Percentiles rank a stretch among this genome's conserved stretches.
phyloP scores from a whole-genome alignment of 352 stramenopile genomes.

The Peronospora destructor region DNA sequence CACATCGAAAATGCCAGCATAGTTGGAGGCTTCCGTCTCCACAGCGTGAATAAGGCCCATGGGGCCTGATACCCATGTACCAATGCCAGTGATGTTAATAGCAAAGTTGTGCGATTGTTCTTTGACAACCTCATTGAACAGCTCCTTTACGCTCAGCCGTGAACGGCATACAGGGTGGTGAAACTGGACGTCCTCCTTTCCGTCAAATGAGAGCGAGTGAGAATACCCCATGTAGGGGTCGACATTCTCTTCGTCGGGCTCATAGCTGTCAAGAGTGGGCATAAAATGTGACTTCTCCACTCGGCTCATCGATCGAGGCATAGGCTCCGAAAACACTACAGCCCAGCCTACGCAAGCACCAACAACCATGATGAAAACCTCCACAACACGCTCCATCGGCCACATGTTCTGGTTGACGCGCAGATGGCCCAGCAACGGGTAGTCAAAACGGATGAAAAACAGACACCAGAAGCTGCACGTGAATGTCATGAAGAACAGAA shows the following conservation, averaged over 20 bases:
- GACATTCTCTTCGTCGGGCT: constrained; percentile 27
- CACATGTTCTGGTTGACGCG: constrained; percentile 71
- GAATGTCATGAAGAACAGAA: constrained; percentile 80
- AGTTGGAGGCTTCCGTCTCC: constrained; percentile 64
- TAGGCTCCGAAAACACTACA: constrained; percentile 57
- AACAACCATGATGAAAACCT: constrained; percentile 63
- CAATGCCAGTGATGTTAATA: constrained; percentile 73
- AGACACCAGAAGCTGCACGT: constrained; percentile 61
- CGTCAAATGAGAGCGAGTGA: constrained; percentile 73
- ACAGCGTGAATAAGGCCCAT: constrained; percentile 75
- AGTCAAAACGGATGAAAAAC: constrained; percentile 63
- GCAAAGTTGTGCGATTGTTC: constrained; percentile 81
- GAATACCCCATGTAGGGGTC: constrained; percentile 54
- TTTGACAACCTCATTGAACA: constrained; percentile 75
- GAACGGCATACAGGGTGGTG: constrained; percentile 61
- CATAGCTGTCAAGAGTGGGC: constrained; percentile 28
- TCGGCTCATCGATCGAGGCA: constrained; percentile 64
- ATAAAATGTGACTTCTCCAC: constrained; percentile 72
- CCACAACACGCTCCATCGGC: constrained; percentile 74
- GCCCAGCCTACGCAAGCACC: constrained; percentile 53
- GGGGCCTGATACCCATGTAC: constrained; percentile 77
- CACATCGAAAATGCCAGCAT: constrained; percentile 83
- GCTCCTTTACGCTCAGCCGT: constrained; percentile 67
- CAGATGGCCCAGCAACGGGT: constrained; percentile 57
- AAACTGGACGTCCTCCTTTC: constrained; percentile 71